Percentiles rank a stretch among this genome's conserved stretches.
Conservation (phyloP, 192 early-diverging fungal genomes). For the Gonapodya sp. region DNA sequence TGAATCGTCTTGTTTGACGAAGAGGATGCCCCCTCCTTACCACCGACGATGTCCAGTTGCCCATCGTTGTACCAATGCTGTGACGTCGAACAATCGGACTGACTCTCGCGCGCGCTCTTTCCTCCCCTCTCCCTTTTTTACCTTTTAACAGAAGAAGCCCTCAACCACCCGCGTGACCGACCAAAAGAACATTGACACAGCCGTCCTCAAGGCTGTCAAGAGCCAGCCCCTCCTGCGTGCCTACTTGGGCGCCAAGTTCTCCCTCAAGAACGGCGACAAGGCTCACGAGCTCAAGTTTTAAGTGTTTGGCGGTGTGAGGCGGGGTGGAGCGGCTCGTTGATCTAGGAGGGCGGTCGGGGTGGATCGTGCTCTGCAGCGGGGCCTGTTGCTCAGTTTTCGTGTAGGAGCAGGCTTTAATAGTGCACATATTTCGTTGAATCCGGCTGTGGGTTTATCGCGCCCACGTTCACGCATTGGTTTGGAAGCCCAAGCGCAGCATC, state of each 20-base stretch:
- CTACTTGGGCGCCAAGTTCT: constrained; percentile 84
- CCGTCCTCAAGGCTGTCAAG: constrained; percentile 63
- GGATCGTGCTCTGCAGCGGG: too few species aligned
- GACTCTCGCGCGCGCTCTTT: too few species aligned
- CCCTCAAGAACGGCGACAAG: constrained; percentile 91
- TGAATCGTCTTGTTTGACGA: background rate
- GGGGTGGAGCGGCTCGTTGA: too few species aligned
- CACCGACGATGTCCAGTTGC: background rate
- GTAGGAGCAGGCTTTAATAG: too few species aligned
- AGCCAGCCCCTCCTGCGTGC: constrained; percentile 78
- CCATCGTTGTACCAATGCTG: background rate
- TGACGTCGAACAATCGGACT: background rate
- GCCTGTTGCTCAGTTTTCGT: too few species aligned
- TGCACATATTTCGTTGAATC: too few species aligned
- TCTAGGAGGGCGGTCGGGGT: too few species aligned
- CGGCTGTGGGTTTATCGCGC: too few species aligned
- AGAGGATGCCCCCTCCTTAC: background rate
- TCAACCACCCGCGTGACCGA: constrained; percentile 67
- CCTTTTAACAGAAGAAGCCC: constrained; percentile 62
- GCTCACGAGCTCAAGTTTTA: constrained; percentile 96
- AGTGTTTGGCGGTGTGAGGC: too few species aligned
- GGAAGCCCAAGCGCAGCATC: too few species aligned
- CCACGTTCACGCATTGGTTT: too few species aligned
- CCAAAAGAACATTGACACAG: constrained; percentile 88
- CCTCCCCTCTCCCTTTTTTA: constrained; percentile 15